These are phyloP conservation scores for Lanmaoa rubissima DNA, from an alignment of 768 basidiomycete species.

Conservation along the genomic window DNA sequence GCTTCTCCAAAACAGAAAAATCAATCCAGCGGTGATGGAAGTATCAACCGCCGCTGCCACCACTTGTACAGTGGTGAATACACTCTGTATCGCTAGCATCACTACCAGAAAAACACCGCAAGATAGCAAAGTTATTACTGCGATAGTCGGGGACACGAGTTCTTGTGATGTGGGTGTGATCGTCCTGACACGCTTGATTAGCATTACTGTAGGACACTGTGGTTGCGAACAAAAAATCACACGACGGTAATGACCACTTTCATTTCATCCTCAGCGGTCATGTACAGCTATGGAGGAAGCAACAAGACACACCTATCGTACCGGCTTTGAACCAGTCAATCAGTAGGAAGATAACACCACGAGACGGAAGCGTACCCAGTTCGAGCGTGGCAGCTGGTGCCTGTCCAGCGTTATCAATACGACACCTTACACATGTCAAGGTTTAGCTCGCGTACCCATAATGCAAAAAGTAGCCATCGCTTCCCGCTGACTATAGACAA, in stretches of 20 bases:
- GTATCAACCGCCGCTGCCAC: slow-evolving; percentile 12
- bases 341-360: not conserved
- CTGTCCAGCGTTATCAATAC: slow-evolving; percentile 12
- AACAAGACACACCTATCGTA: slow-evolving; percentile 8
- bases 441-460: slow-evolving; percentile 14
- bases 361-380: slow-evolving; percentile 11
- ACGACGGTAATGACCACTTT: slow-evolving; percentile 13
- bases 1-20: slow-evolving; percentile 12
- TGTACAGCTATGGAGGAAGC: not conserved
- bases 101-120: not conserved
- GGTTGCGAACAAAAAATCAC: slow-evolving; percentile 1
- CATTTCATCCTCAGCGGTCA: not conserved
- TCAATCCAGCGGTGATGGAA: slow-evolving; percentile 15
- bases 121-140: not conserved
- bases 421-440: not conserved
- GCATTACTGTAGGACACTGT: not conserved
- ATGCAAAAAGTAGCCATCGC: slow-evolving; percentile 8
- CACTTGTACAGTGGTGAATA: slow-evolving; percentile 9
- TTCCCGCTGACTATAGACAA: slow-evolving; percentile 14
- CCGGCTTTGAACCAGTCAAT: slow-evolving; percentile 8
- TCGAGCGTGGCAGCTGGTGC: slow-evolving; percentile 15
- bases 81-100: slow-evolving; percentile 1
- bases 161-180: slow-evolving; percentile 10
- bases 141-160: slow-evolving; percentile 8
- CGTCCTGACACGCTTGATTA: slow-evolving; percentile 7